Evolutionary conservation across 345 rosid genomes (phyloP).

Genomic region (Murraya koenigii): DNA sequence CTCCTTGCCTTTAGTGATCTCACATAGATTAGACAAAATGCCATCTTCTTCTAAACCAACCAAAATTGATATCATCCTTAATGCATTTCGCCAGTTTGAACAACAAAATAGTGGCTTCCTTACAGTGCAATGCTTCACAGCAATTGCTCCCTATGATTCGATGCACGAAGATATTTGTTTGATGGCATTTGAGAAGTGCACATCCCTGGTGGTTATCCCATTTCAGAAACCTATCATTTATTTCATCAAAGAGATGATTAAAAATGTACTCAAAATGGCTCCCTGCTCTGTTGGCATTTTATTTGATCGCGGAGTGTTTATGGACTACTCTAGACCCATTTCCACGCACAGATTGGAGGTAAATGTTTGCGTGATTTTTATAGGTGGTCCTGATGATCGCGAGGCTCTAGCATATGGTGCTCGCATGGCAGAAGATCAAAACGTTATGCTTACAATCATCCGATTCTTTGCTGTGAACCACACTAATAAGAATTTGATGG

Average conservation of each 20-base stretch:
- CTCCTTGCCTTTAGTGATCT: slow-evolving; percentile 15
- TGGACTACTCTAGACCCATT: neutral
- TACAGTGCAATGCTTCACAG: slow-evolving; percentile 34
- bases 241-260: slow-evolving; percentile 20
- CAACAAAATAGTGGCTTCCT: slow-evolving; percentile 16
- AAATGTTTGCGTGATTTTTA: slow-evolving; percentile 27
- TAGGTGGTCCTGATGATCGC: slow-evolving; percentile 51
- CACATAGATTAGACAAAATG: neutral
- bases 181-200: slow-evolving; percentile 29
- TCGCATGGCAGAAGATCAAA: slow-evolving; percentile 26
- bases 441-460: slow-evolving; percentile 28
- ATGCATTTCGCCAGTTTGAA: slow-evolving; percentile 12
- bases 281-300: slow-evolving; percentile 6
- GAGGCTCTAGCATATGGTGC: slow-evolving; percentile 42
- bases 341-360: neutral
- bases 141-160: slow-evolving; percentile 28
- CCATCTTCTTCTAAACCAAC: neutral
- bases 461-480: slow-evolving; percentile 19
- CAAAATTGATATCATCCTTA: slow-evolving; percentile 2
- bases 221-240: slow-evolving; percentile 15
- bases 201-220: slow-evolving; percentile 33
- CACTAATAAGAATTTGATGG: slow-evolving; percentile 21
- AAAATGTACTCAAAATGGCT: slow-evolving; percentile 25
- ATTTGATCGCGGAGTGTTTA: too few relatives aligned
- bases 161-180: slow-evolving; percentile 45